A percentile compares a stretch with the other conserved stretches of the same genome.
phyloP scores from a whole-genome alignment of 2,329 filamentous ascomycete genomes.

The Colletotrichum melonis region DNA sequence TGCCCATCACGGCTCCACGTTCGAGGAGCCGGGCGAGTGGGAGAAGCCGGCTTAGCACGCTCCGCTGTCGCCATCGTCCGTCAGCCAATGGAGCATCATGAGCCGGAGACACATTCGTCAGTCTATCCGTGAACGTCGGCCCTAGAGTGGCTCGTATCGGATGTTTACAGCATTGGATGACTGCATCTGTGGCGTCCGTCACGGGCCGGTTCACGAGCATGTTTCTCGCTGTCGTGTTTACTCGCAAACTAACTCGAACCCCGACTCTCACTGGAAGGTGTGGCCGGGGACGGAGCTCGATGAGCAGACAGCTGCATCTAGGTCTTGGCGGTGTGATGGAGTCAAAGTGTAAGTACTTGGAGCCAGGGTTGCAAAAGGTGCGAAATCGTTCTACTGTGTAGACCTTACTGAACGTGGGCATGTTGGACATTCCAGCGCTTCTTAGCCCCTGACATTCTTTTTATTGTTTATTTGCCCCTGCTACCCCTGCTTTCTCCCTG shows the following conservation, averaged over 20 bases:
- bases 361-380: background rate
- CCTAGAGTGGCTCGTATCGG: background rate
- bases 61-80: slow-evolving; percentile 6
- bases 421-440: background rate
- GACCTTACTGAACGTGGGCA: background rate
- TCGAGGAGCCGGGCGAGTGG: slow-evolving; percentile 12
- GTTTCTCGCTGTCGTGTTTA: background rate
- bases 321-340: slow-evolving; percentile 2
- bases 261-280: background rate
- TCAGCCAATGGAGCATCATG: slow-evolving; percentile 6
- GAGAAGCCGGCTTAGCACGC: slow-evolving; percentile 12
- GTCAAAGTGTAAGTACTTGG: background rate
- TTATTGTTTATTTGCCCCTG: background rate
- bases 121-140: slow-evolving; percentile 16
- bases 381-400: background rate
- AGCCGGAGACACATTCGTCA: background rate
- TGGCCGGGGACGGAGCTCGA: background rate
- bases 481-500: background rate
- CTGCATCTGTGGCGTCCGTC: slow-evolving; percentile 21
- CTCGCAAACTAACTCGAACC: background rate
- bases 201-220: slow-evolving; percentile 14
- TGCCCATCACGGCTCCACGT: slow-evolving; percentile 8
- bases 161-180: background rate
- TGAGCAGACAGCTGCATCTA: background rate
- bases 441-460: slow-evolving; percentile 8